These are phyloP conservation scores for Amaranthus palmeri DNA, from an alignment of 148 eudicot genomes.

Conservation along the genomic window DNA sequence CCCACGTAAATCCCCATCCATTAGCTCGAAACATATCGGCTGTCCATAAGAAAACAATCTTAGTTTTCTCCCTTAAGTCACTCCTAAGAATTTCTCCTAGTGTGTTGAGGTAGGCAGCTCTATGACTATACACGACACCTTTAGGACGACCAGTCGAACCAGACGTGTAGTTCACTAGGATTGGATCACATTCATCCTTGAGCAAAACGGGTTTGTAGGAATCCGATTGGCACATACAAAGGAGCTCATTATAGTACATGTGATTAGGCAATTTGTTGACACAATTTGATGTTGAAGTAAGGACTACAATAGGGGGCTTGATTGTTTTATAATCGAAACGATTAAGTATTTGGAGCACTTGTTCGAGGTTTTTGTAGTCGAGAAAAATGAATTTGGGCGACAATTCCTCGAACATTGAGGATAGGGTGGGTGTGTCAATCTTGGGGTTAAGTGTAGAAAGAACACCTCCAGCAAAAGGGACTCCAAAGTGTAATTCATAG, in stretches of 20 bases:
- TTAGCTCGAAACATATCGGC: slow-evolving; percentile 30
- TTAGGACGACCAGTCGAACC: slow-evolving; percentile 22
- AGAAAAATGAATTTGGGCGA: slow-evolving; percentile 13
- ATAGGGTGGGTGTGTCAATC: slow-evolving; percentile 19
- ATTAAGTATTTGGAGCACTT: not conserved
- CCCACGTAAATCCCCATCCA: slow-evolving; percentile 29
- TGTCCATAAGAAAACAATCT: slow-evolving; percentile 24
- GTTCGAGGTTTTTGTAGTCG: not conserved
- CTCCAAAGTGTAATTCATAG: slow-evolving; percentile 22
- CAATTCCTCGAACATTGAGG: slow-evolving; percentile 11
- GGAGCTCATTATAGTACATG: slow-evolving; percentile 5
- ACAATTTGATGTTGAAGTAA: not conserved
- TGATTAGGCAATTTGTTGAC: not conserved
- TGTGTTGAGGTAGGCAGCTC: slow-evolving; percentile 17
- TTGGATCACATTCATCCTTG: slow-evolving; percentile 23
- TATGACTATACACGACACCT: slow-evolving; percentile 25
- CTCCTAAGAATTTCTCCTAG: slow-evolving; percentile 23
- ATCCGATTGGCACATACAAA: slow-evolving; percentile 10
- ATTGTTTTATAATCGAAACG: not conserved
- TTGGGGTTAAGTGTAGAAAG: slow-evolving; percentile 20
- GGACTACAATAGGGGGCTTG: slow-evolving; percentile 16
- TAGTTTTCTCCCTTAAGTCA: slow-evolving; percentile 9
- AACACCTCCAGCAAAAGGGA: slow-evolving; percentile 22
- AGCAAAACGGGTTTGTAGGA: slow-evolving; percentile 10
- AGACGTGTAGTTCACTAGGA: slow-evolving; percentile 23